phyloP scores from a whole-genome alignment of 2,329 filamentous ascomycete genomes.

The Trichoderma brevicompactum region DNA sequence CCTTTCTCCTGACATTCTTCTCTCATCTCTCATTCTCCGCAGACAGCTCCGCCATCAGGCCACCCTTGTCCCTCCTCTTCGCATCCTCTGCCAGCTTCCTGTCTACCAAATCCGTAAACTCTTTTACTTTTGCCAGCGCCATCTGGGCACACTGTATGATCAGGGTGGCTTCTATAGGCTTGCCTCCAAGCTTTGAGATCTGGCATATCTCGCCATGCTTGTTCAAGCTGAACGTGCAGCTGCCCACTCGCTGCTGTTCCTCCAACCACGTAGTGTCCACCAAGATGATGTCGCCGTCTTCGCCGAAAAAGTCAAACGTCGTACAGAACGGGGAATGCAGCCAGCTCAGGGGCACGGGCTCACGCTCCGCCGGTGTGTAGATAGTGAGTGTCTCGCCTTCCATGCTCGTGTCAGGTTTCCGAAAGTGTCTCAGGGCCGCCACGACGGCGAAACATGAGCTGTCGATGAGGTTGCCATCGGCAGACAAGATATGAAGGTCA shows the following conservation, averaged over 20 bases:
- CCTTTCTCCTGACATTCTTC: not conserved
- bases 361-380: slow-evolving; percentile 81
- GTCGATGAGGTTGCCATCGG: slow-evolving; percentile 89
- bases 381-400: slow-evolving; percentile 84
- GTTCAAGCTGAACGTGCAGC: slow-evolving; percentile 84
- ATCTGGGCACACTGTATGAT: slow-evolving; percentile 76
- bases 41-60: slow-evolving; percentile 74
- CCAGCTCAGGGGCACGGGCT: slow-evolving; percentile 87
- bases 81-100: slow-evolving; percentile 75
- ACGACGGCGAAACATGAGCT: slow-evolving; percentile 84
- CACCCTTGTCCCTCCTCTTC: slow-evolving; percentile 76
- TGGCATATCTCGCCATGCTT: slow-evolving; percentile 89
- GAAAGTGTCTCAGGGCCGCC: slow-evolving; percentile 87
- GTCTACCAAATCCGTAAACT: slow-evolving; percentile 75
- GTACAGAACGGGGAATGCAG: slow-evolving; percentile 91
- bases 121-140: slow-evolving; percentile 79
- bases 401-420: slow-evolving; percentile 85
- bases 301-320: slow-evolving; percentile 82
- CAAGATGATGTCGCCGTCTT: slow-evolving; percentile 68
- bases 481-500: slow-evolving; percentile 88
- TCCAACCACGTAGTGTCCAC: slow-evolving; percentile 75
- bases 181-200: slow-evolving; percentile 86
- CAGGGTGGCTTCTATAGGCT: slow-evolving; percentile 76
- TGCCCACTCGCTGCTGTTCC: slow-evolving; percentile 74
- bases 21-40: slow-evolving; percentile 77